Evolutionary conservation across 768 basidiomycete species (phyloP).

Genomic region (Collybia mongolica): DNA sequence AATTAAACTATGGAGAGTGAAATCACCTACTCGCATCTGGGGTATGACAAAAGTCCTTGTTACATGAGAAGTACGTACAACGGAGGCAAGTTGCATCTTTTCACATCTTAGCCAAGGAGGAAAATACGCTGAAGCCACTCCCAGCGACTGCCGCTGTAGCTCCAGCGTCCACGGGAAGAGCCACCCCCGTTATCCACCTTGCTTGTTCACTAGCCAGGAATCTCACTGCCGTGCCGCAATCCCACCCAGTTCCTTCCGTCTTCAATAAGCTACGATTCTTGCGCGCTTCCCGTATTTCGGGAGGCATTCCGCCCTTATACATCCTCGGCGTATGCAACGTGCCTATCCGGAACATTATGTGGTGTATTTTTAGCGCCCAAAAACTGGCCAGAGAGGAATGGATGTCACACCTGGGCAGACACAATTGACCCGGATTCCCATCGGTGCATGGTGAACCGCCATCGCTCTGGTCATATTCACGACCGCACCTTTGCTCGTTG

Average conservation of each 20-base stretch:
- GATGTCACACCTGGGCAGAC: conserved; percentile 35
- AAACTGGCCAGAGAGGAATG: not conserved
- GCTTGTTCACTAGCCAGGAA: conserved; percentile 42
- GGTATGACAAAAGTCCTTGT: too few relatives aligned
- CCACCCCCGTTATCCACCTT: conserved; percentile 41
- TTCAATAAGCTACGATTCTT: conserved; percentile 33
- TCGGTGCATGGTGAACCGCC: conserved; percentile 39
- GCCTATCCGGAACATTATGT: conserved; percentile 19
- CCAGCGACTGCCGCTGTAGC: conserved; percentile 26
- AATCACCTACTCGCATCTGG: too few relatives aligned
- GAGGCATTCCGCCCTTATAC: conserved; percentile 30
- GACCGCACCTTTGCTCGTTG: conserved; percentile 41
- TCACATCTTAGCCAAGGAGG: too few relatives aligned
- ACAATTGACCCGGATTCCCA: conserved; percentile 39
- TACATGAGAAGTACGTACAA: not conserved
- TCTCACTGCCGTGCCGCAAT: conserved; percentile 34
- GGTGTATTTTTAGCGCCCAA: not conserved
- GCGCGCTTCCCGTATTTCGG: conserved; percentile 34
- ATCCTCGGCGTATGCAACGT: conserved; percentile 44
- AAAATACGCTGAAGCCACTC: too few relatives aligned
- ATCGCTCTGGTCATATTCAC: conserved; percentile 45
- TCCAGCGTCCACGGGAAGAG: conserved; percentile 41
- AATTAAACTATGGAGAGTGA: too few relatives aligned
- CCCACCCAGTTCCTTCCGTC: conserved; percentile 45
- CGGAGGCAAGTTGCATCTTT: too few relatives aligned